Conservation (phyloP, 768 basidiomycete species). For the Lyophyllum semitale region DNA sequence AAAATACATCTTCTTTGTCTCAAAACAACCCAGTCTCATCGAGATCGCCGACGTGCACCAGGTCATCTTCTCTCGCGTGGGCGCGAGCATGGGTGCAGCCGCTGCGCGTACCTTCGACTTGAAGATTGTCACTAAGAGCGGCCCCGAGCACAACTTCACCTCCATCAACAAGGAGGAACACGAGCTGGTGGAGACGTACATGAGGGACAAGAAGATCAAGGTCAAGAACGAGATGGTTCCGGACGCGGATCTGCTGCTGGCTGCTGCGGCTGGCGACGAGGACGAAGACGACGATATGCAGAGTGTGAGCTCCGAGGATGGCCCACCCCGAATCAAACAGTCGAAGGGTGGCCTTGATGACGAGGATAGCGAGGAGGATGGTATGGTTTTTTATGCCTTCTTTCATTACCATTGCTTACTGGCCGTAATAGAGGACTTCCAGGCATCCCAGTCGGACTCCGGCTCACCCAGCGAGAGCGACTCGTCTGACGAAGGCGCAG, state of each 20-base stretch:
- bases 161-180: slow-evolving; percentile 97
- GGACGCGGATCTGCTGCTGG: slow-evolving; percentile 78
- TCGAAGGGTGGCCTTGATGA: slow-evolving; percentile 62
- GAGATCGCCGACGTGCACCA: slow-evolving; percentile 89
- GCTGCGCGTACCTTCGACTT: slow-evolving; percentile 94
- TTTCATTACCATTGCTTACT: slow-evolving; percentile 4
- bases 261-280: slow-evolving; percentile 62
- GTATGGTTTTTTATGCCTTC: slow-evolving; percentile 32
- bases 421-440: slow-evolving; percentile 75
- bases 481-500: slow-evolving; percentile 66
- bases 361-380: slow-evolving; percentile 77
- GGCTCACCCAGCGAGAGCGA: slow-evolving; percentile 87
- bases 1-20: slow-evolving; percentile 97
- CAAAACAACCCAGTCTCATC: slow-evolving; percentile 90
- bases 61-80: slow-evolving; percentile 91
- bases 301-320: slow-evolving; percentile 76
- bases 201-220: slow-evolving; percentile 88
- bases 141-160: slow-evolving; percentile 86
- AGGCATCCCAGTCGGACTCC: slow-evolving; percentile 78
- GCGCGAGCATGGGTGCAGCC: slow-evolving; percentile 77
- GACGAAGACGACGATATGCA: slow-evolving; percentile 84
- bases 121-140: slow-evolving; percentile 82
- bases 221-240: slow-evolving; percentile 96
- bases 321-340: slow-evolving; percentile 49
- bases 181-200: slow-evolving; percentile 78